A percentile compares a stretch with the other conserved stretches of the same genome.
Evolutionary conservation across 305 asterid species (phyloP).

Genomic region (Withania somnifera): DNA sequence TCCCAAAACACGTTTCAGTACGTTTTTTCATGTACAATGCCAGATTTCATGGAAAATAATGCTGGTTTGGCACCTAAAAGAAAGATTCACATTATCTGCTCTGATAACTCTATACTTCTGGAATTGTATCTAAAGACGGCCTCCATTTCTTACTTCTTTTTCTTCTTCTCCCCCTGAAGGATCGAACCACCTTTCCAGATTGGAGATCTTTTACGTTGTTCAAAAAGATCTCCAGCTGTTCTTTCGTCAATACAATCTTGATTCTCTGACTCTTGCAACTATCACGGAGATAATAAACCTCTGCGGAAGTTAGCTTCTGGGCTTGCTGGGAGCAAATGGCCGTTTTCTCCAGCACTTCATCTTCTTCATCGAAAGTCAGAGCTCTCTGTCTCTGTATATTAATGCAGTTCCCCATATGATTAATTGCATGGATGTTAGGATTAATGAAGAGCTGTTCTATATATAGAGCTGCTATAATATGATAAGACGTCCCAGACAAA

Average conservation of each 20-base stretch:
- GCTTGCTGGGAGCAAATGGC: neutral
- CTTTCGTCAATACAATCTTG: constrained; percentile 42
- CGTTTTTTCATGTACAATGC: neutral
- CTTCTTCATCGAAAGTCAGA: neutral
- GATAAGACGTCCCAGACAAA: neutral
- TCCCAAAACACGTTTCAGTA: neutral
- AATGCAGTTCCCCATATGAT: constrained; percentile 20
- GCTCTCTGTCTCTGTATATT: neutral
- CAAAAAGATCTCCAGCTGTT: constrained; percentile 37
- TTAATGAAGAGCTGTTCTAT: neutral
- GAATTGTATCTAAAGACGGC: constrained; percentile 21
- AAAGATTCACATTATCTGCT: neutral
- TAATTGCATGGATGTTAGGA: neutral
- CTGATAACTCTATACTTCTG: constrained; percentile 10
- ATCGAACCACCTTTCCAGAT: constrained; percentile 8
- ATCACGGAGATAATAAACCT: constrained; percentile 1
- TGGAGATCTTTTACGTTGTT: constrained; percentile 22
- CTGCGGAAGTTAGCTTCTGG: neutral
- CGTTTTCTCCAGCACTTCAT: neutral
- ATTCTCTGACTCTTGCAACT: constrained; percentile 22
- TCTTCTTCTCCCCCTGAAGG: neutral
- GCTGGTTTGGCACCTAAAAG: neutral
- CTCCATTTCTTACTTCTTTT: constrained; percentile 10
- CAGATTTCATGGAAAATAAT: neutral
- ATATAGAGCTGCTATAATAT: neutral